These are phyloP conservation scores for Leptographium galeiforme DNA, from an alignment of 2,329 filamentous ascomycete genomes.

Conservation along the genomic window DNA sequence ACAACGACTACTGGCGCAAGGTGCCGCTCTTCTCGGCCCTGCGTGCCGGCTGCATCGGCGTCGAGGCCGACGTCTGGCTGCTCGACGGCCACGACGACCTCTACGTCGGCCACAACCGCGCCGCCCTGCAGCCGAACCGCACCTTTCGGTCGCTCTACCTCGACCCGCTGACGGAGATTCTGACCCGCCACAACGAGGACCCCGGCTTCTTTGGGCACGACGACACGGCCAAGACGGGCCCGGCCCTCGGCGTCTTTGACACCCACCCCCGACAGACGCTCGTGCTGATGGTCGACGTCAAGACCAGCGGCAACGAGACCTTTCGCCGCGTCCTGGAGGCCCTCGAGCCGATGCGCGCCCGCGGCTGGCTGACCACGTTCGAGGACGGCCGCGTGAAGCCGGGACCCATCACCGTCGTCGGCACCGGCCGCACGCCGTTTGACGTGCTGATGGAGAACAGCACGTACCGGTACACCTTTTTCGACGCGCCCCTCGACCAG, in stretches of 20 bases:
- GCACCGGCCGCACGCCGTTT: constrained; percentile 51
- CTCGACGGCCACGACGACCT: constrained; percentile 10
- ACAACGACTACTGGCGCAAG: constrained; percentile 59
- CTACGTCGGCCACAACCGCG: constrained; percentile 44
- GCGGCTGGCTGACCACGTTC: constrained; percentile 42
- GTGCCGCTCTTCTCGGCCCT: constrained; percentile 50
- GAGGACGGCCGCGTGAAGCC: constrained; percentile 34
- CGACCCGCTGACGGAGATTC: constrained; percentile 45
- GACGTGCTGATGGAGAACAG: constrained; percentile 36
- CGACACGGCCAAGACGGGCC: constrained; percentile 19
- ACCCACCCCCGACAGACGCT: constrained; percentile 38
- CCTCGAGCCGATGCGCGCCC: constrained; percentile 43
- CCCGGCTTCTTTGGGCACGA: constrained; percentile 12
- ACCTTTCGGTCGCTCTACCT: constrained; percentile 53
- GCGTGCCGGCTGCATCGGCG: constrained; percentile 41
- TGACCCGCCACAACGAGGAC: constrained; percentile 31
- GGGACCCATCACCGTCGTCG: constrained; percentile 54
- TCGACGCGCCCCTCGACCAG: constrained; percentile 47
- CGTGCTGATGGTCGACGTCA: constrained; percentile 56
- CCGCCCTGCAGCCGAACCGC: constrained; percentile 36
- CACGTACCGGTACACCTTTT: constrained; percentile 48
- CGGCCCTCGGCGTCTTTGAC: constrained; percentile 43
- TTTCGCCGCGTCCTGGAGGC: constrained; percentile 40
- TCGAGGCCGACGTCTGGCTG: constrained; percentile 56
- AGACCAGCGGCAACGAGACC: constrained; percentile 38